These are phyloP conservation scores for Gracilaria vermiculophylla DNA, from an alignment of 23 red algal genomes.

Conservation along the genomic window DNA sequence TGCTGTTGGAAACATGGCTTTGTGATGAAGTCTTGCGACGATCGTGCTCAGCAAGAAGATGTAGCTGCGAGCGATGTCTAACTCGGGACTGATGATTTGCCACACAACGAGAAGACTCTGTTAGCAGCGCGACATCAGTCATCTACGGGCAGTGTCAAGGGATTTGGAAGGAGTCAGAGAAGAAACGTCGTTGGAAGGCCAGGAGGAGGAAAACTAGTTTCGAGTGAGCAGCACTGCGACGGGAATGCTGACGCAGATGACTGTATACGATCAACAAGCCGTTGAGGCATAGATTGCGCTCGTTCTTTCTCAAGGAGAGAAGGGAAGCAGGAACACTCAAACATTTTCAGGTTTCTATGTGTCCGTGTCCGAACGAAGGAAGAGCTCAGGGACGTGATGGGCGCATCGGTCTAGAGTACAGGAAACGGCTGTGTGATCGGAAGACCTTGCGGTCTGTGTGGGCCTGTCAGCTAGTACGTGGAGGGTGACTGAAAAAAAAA, in stretches of 20 bases:
- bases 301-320: not conserved
- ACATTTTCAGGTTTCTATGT: not conserved
- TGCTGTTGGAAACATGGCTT: slow-evolving; percentile 1
- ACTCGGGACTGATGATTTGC: not conserved
- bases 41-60: not conserved
- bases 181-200: too few relatives aligned
- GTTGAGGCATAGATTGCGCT: not conserved
- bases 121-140: not conserved
- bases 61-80: not conserved
- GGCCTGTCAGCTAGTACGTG: not conserved
- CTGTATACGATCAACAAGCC: not conserved
- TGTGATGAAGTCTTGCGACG: not conserved
- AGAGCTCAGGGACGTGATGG: not conserved
- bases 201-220: not conserved
- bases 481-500: not conserved
- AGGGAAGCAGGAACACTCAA: not conserved
- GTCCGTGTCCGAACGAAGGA: not conserved
- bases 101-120: not conserved
- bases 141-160: not conserved
- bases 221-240: not conserved
- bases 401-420: not conserved
- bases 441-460: too few relatives aligned
- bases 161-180: not conserved
- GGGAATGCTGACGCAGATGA: not conserved
- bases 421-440: not conserved